Conservation (phyloP, 2,329 filamentous ascomycete species). For the Xylaria sp. region DNA sequence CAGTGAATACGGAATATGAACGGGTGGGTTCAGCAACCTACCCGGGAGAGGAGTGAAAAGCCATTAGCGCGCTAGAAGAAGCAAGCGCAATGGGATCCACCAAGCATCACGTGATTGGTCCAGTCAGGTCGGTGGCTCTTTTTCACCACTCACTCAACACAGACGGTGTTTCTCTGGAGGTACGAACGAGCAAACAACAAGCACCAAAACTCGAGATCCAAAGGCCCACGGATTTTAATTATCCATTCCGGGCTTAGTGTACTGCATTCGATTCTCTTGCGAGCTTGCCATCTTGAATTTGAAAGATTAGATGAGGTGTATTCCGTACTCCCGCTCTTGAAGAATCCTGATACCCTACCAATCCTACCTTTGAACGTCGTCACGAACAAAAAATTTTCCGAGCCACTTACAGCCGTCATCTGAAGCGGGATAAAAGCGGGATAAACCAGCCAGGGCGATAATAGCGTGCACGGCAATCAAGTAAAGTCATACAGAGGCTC, state of each 20-base stretch:
- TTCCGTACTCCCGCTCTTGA: neutral
- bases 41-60: no score
- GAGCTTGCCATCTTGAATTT: neutral
- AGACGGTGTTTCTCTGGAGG: neutral
- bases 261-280: neutral
- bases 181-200: neutral
- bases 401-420: slow-evolving; percentile 3
- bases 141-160: neutral
- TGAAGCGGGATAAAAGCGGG: slow-evolving; percentile 4
- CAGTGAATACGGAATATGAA: no score
- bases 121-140: slow-evolving; percentile 1
- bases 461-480: slow-evolving; percentile 2
- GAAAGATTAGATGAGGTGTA: neutral
- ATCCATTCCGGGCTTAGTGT: neutral
- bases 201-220: neutral
- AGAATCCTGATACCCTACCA: neutral
- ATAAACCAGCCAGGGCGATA: slow-evolving; percentile 1
- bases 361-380: neutral
- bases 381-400: slow-evolving; percentile 18
- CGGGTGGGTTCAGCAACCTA: no score
- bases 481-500: neutral
- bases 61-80: neutral
- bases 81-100: slow-evolving; percentile 1
- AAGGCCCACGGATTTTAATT: neutral
- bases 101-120: slow-evolving; percentile 21